Conservation (phyloP, 2,329 filamentous ascomycete species). For the Aspergillus tamarii region DNA sequence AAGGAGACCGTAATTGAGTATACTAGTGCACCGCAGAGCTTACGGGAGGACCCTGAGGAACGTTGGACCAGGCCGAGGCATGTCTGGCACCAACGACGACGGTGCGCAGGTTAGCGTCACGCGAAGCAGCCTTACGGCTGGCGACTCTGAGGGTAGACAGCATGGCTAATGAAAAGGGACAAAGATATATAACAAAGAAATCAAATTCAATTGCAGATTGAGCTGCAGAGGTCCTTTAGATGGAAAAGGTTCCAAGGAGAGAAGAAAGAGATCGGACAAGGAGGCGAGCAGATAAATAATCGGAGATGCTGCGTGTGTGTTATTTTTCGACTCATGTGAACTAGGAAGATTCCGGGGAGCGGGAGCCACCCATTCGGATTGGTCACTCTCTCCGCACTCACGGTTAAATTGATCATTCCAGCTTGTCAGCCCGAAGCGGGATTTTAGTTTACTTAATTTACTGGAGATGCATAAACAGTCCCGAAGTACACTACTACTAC, state of each 20-base stretch:
- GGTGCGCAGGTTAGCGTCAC: conserved; percentile 43
- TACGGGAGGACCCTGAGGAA: conserved; percentile 93
- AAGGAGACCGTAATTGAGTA: neutral
- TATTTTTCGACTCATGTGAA: conserved; percentile 28
- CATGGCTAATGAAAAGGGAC: conserved; percentile 36
- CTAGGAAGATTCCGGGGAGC: conserved; percentile 25
- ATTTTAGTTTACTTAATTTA: neutral
- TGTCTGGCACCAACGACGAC: conserved; percentile 56
- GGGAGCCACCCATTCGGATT: conserved; percentile 13
- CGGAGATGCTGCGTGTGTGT: conserved; percentile 23
- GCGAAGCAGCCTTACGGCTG: conserved; percentile 45
- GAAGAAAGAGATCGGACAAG: conserved; percentile 15
- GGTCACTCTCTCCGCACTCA: conserved; percentile 17
- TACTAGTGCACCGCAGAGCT: conserved; percentile 18
- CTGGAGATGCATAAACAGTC: too few relatives aligned
- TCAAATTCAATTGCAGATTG: neutral
- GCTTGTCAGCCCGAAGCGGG: neutral
- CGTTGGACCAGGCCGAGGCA: conserved; percentile 85
- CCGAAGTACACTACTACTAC: too few relatives aligned
- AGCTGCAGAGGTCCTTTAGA: neutral
- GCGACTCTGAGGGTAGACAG: conserved; percentile 51
- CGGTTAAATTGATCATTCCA: conserved; percentile 3
- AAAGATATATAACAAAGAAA: conserved; percentile 12
- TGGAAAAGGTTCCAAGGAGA: conserved; percentile 4
- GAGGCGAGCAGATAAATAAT: conserved; percentile 11